Conservation (phyloP, 208 protist genomes). For the Trypanosoma mega region DNA sequence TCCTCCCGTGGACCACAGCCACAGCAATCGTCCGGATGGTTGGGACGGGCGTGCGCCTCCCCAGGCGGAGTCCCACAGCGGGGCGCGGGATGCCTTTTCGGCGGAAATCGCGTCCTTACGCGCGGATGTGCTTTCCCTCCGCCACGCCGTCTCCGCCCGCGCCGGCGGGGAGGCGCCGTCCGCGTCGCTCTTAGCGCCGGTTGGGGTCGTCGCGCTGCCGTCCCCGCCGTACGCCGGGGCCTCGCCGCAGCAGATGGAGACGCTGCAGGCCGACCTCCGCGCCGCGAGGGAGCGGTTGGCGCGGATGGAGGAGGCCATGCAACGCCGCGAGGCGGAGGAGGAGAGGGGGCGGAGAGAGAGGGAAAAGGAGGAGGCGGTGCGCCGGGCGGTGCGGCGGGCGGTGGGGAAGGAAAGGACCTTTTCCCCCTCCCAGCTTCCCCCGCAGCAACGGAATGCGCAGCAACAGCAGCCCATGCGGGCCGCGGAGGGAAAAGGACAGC, state of each 20-base stretch:
- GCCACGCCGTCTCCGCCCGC: background rate
- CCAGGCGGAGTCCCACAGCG: background rate
- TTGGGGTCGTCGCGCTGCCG: background rate
- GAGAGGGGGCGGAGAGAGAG: background rate
- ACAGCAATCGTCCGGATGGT: no score
- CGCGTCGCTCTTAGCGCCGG: background rate
- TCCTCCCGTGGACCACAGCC: slow-evolving; percentile 10
- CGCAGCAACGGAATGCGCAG: no score
- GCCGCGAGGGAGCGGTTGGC: slow-evolving; percentile 15
- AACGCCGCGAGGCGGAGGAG: background rate
- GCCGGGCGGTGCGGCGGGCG: no score
- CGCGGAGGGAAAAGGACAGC: no score
- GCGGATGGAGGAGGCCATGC: slow-evolving; percentile 23
- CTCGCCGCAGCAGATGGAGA: slow-evolving; percentile 10
- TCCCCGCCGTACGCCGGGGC: slow-evolving; percentile 5
- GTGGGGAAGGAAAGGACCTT: no score
- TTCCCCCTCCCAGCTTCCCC: no score
- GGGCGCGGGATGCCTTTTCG: background rate
- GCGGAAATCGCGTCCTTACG: slow-evolving; percentile 19
- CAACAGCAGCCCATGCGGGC: no score
- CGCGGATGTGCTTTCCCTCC: slow-evolving; percentile 14
- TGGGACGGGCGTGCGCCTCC: no score
- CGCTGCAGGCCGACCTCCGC: slow-evolving; percentile 23
- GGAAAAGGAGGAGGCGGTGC: background rate
- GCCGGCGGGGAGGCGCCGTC: background rate